These are phyloP conservation scores for Isabelozyma gotoi DNA, from an alignment of 805 yeast species.

Conservation along the genomic window DNA sequence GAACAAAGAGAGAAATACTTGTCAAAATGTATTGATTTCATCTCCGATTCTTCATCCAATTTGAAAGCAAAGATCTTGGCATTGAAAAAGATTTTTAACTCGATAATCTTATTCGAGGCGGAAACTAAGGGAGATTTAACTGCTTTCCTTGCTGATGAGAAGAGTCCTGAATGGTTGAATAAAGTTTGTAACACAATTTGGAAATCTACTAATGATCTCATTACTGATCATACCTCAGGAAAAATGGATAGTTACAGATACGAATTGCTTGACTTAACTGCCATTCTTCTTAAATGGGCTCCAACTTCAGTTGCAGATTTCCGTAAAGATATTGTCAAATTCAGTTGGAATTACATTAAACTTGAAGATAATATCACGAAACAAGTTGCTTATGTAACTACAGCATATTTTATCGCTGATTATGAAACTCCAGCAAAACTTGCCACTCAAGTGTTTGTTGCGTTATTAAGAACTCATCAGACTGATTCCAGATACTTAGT, in stretches of 20 bases:
- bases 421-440: slow-evolving; percentile 88
- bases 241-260: slow-evolving; percentile 71
- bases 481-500: slow-evolving; percentile 82
- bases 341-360: slow-evolving; percentile 91
- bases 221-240: slow-evolving; percentile 59
- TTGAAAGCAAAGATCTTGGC: slow-evolving; percentile 58
- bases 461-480: slow-evolving; percentile 80
- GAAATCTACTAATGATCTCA: slow-evolving; percentile 59
- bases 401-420: slow-evolving; percentile 79
- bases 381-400: slow-evolving; percentile 89
- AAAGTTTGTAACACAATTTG: slow-evolving; percentile 66
- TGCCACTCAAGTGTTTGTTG: slow-evolving; percentile 90
- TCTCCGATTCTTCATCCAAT: slow-evolving; percentile 43
- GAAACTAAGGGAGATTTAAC: slow-evolving; percentile 47
- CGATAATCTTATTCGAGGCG: slow-evolving; percentile 65
- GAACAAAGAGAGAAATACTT: slow-evolving; percentile 52
- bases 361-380: slow-evolving; percentile 86
- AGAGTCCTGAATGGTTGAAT: slow-evolving; percentile 60
- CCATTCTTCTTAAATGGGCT: slow-evolving; percentile 69
- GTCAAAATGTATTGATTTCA: slow-evolving; percentile 47
- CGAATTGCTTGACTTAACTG: slow-evolving; percentile 78
- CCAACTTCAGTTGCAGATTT: slow-evolving; percentile 57
- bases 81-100: slow-evolving; percentile 58
- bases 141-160: slow-evolving; percentile 37
- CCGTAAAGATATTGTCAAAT: slow-evolving; percentile 84